phyloP scores from a whole-genome alignment of 73 alveolate species.

The Paramecium pentaurelia region DNA sequence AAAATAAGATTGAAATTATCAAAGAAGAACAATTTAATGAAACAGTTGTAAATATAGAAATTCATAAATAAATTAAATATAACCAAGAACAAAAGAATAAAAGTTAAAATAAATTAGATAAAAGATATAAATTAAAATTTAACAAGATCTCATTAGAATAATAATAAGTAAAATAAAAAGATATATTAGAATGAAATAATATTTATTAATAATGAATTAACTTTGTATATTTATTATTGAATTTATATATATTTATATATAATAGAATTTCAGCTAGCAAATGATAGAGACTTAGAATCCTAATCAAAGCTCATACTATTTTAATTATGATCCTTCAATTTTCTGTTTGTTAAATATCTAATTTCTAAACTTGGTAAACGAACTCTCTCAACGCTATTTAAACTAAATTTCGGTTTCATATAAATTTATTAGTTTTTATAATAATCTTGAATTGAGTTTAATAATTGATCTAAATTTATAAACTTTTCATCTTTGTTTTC shows the following conservation, averaged over 20 bases:
- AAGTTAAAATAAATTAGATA: neutral
- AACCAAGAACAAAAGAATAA: neutral
- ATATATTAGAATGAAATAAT: neutral
- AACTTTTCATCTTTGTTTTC: neutral
- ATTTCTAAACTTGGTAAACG: neutral
- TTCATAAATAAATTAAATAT: neutral
- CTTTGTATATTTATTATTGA: neutral
- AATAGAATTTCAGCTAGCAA: neutral
- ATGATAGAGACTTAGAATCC: neutral
- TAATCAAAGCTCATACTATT: neutral
- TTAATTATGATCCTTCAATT: neutral
- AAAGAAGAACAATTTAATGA: constrained; percentile 43
- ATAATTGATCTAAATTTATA: neutral
- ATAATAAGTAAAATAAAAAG: neutral
- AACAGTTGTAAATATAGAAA: neutral
- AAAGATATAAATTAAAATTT: neutral
- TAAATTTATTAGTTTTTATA: neutral
- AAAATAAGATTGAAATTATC: neutral
- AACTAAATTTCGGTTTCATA: neutral
- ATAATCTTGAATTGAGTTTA: neutral
- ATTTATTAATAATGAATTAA: no score
- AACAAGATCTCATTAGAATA: neutral
- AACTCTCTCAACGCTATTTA: neutral
- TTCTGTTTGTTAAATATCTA: neutral
- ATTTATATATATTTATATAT: neutral